A percentile compares a stretch with the other conserved stretches of the same genome.
Conservation (phyloP, 768 basidiomycete genomes). For the Serendipita indica region DNA sequence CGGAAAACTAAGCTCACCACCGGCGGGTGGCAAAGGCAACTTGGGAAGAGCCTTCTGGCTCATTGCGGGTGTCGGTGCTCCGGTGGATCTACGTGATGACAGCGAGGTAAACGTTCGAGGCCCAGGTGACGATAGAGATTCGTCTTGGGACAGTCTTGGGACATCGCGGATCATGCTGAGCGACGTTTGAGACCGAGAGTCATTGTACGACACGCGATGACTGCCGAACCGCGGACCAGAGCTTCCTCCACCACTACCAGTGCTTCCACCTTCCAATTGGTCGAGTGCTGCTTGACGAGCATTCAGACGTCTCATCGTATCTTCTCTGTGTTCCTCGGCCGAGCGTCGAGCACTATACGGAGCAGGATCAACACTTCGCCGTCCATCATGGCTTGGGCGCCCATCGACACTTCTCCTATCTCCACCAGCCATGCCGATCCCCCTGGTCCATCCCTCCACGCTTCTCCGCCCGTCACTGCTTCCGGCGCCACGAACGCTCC, state of each 20-base stretch:
- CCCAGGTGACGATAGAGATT: background rate
- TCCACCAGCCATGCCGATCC: background rate
- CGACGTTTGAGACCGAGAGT: background rate
- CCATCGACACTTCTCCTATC: background rate
- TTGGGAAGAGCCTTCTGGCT: background rate
- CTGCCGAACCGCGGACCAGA: background rate
- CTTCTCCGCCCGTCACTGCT: background rate
- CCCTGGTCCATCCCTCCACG: background rate
- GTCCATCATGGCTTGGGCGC: background rate
- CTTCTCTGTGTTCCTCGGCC: background rate
- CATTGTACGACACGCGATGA: background rate
- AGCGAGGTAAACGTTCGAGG: conserved; percentile 6
- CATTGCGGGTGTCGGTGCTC: background rate
- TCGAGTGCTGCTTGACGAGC: background rate
- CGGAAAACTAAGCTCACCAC: background rate
- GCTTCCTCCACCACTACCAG: background rate
- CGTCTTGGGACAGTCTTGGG: background rate
- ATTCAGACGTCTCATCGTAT: background rate
- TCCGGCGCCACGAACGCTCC: background rate
- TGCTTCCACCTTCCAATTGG: background rate
- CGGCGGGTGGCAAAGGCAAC: background rate
- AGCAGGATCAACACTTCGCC: background rate
- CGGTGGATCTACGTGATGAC: conserved; percentile 1
- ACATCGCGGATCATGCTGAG: background rate
- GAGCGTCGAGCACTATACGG: background rate